A percentile compares a stretch with the other conserved stretches of the same genome.
phyloP scores from a whole-genome alignment of 1,284 basidiomycete species.

The Trichosporon sp. region DNA sequence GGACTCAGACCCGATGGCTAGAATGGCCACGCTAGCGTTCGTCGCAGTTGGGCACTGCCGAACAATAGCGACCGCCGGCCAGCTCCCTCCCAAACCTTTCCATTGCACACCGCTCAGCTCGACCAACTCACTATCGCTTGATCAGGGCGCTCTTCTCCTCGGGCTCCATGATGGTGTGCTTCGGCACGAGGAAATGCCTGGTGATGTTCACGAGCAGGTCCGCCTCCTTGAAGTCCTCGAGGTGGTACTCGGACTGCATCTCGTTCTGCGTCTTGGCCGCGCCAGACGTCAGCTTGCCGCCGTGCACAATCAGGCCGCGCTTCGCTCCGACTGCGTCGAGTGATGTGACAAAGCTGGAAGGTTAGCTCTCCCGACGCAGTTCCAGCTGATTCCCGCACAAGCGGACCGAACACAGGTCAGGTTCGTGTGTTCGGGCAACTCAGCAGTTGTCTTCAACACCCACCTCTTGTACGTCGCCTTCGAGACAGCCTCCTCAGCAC shows the following conservation, averaged over 20 bases:
- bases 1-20: too few relatives aligned
- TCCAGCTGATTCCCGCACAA: too few relatives aligned
- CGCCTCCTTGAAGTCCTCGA: constrained; percentile 96
- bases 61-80: not conserved
- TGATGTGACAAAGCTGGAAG: constrained; percentile 75
- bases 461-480: constrained; percentile 96
- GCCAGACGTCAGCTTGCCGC: constrained; percentile 93
- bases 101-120: not conserved
- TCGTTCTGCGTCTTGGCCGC: constrained; percentile 93
- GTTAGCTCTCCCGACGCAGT: constrained; percentile 6
- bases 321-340: constrained; percentile 87
- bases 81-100: not conserved
- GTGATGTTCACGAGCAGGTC: constrained; percentile 98
- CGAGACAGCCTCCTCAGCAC: constrained; percentile 86
- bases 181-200: constrained; percentile 90
- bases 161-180: constrained; percentile 81
- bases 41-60: not conserved
- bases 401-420: too few relatives aligned
- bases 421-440: too few relatives aligned
- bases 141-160: constrained; percentile 87
- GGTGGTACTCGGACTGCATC: constrained; percentile 79
- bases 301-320: constrained; percentile 92
- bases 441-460: constrained; percentile 46
- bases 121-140: constrained; percentile 79
- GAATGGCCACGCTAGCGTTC: too few relatives aligned